Evolutionary conservation across 805 yeast species (phyloP).

Genomic region (Pichia phayaonensis): DNA sequence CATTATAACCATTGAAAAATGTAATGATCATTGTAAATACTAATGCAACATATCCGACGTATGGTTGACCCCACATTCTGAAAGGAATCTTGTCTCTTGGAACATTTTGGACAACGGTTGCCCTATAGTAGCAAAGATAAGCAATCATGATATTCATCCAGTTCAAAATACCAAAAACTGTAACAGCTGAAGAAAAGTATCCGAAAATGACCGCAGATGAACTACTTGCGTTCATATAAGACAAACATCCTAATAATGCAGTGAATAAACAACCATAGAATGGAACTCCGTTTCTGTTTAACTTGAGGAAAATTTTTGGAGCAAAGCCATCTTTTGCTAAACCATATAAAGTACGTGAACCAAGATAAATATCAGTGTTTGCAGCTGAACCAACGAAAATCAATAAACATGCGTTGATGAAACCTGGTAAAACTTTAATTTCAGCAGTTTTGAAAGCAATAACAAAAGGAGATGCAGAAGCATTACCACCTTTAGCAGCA

Average conservation of each 20-base stretch:
- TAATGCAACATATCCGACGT: slow-evolving; percentile 12
- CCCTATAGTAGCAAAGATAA: slow-evolving; percentile 12
- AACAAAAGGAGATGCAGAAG: slow-evolving; percentile 60
- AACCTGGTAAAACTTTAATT: slow-evolving; percentile 50
- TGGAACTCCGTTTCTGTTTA: slow-evolving; percentile 68
- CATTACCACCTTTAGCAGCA: slow-evolving; percentile 38
- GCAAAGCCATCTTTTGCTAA: too few species aligned
- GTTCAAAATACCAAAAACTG: slow-evolving; percentile 17
- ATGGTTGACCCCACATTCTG: slow-evolving; percentile 17
- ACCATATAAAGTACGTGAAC: too few species aligned
- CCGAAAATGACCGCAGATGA: slow-evolving; percentile 14
- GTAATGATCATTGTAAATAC: slow-evolving; percentile 10
- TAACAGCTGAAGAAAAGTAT: slow-evolving; percentile 15
- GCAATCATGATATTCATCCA: slow-evolving; percentile 16
- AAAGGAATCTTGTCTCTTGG: slow-evolving; percentile 16
- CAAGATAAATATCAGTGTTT: too few species aligned
- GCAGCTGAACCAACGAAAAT: too few species aligned
- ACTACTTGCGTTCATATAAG: too few species aligned
- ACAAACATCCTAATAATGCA: slow-evolving; percentile 12
- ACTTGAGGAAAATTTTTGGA: too few species aligned
- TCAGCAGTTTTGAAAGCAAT: slow-evolving; percentile 51
- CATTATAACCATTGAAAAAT: slow-evolving; percentile 16
- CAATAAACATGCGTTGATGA: slow-evolving; percentile 58
- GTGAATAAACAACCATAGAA: slow-evolving; percentile 11
- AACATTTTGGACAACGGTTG: slow-evolving; percentile 12